phyloP scores from a whole-genome alignment of 176 grass and related monocot genomes.

The Phoenix roebelenii region DNA sequence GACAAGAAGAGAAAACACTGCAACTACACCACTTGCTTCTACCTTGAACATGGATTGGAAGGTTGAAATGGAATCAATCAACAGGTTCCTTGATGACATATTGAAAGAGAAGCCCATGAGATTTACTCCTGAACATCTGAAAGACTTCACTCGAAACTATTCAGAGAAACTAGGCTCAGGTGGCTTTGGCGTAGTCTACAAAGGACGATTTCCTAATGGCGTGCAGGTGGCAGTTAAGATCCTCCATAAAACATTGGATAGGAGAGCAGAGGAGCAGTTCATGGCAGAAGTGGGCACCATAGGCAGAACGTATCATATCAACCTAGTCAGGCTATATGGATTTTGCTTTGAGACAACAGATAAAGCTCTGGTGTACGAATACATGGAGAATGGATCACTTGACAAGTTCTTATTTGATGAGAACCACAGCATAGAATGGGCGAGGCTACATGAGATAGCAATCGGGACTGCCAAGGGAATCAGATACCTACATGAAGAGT shows the following conservation, averaged over 20 bases:
- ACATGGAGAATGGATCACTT: conserved; percentile 8
- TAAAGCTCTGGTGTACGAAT: conserved; percentile 8
- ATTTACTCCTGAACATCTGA: not conserved
- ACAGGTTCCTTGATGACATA: not conserved
- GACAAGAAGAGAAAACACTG: too few species aligned
- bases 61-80: too few species aligned
- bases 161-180: not conserved
- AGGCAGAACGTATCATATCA: conserved; percentile 1
- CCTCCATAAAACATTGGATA: not conserved
- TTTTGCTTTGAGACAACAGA: conserved; percentile 1
- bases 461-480: conserved; percentile 7
- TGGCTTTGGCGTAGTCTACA: conserved; percentile 9
- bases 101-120: conserved; percentile 3
- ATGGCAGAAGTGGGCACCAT: conserved; percentile 11
- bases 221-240: conserved; percentile 5
- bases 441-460: conserved; percentile 1
- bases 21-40: too few species aligned
- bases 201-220: conserved; percentile 1
- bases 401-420: conserved; percentile 5
- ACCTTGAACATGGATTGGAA: too few species aligned
- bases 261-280: conserved; percentile 2
- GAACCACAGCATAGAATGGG: not conserved
- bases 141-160: conserved; percentile 2
- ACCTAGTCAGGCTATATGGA: not conserved
- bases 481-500: conserved; percentile 6